Percentiles rank a stretch among this genome's conserved stretches.
Conservation (phyloP, 2,329 filamentous ascomycete genomes). For the Calonectria crousiana region DNA sequence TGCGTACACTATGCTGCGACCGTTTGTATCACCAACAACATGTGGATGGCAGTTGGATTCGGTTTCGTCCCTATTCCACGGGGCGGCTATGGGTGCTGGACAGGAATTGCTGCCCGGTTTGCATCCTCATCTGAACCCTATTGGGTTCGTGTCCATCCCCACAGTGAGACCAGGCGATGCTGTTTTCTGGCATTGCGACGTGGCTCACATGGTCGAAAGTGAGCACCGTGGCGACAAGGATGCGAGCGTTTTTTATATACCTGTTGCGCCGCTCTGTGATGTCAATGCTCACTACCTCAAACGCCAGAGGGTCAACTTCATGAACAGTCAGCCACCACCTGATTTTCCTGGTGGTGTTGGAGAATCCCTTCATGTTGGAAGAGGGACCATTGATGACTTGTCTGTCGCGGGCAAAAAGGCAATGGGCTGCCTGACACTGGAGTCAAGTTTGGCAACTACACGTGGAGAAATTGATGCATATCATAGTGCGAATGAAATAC, state of each 20-base stretch:
- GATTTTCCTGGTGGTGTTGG: conserved; percentile 1
- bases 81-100: neutral
- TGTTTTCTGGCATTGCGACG: conserved; percentile 1
- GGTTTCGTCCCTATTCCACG: neutral
- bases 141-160: neutral
- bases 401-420: neutral
- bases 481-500: neutral
- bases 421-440: neutral
- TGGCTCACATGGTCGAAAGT: neutral
- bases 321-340: neutral
- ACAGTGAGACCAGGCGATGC: neutral
- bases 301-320: neutral
- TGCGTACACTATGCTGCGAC: neutral
- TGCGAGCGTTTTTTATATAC: conserved; percentile 4
- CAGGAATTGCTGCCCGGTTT: neutral
- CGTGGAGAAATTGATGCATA: neutral
- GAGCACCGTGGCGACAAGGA: neutral
- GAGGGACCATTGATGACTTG: neutral
- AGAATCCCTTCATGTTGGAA: neutral
- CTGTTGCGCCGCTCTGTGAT: neutral
- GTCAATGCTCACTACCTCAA: neutral
- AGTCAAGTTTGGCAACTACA: neutral
- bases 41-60: neutral
- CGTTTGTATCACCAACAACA: neutral
- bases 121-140: neutral